Percentiles rank a stretch among this genome's conserved stretches.
phyloP scores from a whole-genome alignment of 495 filamentous ascomycete genomes.

The Podospora appendiculata region DNA sequence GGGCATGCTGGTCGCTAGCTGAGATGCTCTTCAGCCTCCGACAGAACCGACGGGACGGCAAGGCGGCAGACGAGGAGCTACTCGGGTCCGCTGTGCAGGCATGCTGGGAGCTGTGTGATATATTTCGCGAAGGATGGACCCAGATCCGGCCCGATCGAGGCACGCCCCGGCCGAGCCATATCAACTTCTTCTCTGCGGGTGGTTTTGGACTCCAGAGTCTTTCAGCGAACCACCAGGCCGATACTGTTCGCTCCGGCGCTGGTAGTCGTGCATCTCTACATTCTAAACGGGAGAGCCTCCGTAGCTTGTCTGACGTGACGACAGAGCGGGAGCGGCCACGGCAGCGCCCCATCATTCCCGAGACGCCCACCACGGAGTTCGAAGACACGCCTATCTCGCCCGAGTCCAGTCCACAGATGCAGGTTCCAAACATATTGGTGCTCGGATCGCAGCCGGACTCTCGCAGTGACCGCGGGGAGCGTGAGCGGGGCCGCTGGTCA shows the following conservation, averaged over 20 bases:
- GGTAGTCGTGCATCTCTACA: constrained; percentile 36
- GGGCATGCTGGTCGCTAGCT: constrained; percentile 82
- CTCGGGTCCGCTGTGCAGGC: constrained; percentile 82
- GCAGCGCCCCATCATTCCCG: constrained; percentile 44
- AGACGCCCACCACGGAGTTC: constrained; percentile 89
- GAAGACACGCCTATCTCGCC: constrained; percentile 80
- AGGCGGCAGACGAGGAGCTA: constrained; percentile 68
- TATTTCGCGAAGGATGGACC: constrained; percentile 90
- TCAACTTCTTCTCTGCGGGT: constrained; percentile 49
- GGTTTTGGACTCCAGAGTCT: constrained; percentile 16
- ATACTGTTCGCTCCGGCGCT: constrained; percentile 22
- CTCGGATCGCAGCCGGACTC: constrained; percentile 54
- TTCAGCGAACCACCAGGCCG: constrained; percentile 17
- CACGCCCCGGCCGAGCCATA: constrained; percentile 76
- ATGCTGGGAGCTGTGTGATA: constrained; percentile 92
- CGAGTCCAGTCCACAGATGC: constrained; percentile 59
- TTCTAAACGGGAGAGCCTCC: constrained; percentile 37
- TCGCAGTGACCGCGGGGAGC: constrained; percentile 26
- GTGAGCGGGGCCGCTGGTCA: constrained; percentile 52
- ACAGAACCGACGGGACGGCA: constrained; percentile 70
- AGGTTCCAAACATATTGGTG: constrained; percentile 76
- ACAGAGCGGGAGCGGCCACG: constrained; percentile 20
- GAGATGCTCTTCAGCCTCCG: constrained; percentile 93
- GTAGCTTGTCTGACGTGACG: constrained; percentile 22
- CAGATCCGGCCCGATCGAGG: constrained; percentile 78